phyloP scores from a whole-genome alignment of 2,329 filamentous ascomycete genomes.

The Parasarocladium wereldwijsianum region DNA sequence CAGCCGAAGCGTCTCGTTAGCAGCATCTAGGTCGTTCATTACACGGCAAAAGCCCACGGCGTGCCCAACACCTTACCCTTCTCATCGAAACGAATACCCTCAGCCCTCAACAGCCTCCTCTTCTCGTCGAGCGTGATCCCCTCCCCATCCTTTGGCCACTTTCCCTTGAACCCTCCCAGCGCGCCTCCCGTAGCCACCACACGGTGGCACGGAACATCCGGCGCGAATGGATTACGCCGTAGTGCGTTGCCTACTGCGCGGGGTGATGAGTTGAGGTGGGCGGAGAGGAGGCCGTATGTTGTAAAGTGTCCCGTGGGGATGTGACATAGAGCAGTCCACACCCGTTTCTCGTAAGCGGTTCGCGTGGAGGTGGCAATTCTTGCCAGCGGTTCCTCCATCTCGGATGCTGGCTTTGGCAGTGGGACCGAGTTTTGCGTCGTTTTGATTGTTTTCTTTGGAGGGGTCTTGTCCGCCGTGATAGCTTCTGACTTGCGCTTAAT shows the following conservation, averaged over 20 bases:
- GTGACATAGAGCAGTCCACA: constrained; percentile 61
- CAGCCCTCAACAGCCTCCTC: constrained; percentile 40
- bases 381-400: constrained; percentile 24
- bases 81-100: constrained; percentile 50
- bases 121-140: constrained; percentile 52
- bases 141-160: constrained; percentile 45
- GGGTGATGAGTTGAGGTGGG: constrained; percentile 53
- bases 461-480: constrained; percentile 1
- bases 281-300: constrained; percentile 61
- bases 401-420: constrained; percentile 5
- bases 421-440: constrained; percentile 3
- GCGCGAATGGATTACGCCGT: constrained; percentile 68
- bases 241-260: constrained; percentile 67
- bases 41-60: constrained; percentile 23
- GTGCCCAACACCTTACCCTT: constrained; percentile 44
- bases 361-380: constrained; percentile 28
- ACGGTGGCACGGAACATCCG: constrained; percentile 67
- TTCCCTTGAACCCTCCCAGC: constrained; percentile 59
- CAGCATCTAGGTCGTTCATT: not conserved
- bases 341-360: constrained; percentile 43
- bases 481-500: constrained; percentile 1
- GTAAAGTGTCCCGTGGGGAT: constrained; percentile 63
- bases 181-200: constrained; percentile 59
- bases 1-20: not conserved
- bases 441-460: constrained; percentile 4